A percentile compares a stretch with the other conserved stretches of the same genome.
Conservation (phyloP, 345 rosid species). For the Euphorbia tirucalli region DNA sequence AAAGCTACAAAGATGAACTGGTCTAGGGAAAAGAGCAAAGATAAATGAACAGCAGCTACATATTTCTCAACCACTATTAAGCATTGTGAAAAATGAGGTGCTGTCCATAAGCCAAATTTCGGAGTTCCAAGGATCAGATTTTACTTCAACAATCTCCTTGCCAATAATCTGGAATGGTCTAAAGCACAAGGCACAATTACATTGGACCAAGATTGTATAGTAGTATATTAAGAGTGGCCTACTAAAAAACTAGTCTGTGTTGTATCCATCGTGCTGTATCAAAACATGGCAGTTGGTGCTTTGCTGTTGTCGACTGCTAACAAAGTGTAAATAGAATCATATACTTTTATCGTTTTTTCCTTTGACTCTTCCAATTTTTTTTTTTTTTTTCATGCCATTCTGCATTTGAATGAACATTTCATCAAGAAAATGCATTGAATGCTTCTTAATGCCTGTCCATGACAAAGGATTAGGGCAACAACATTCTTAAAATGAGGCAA, state of each 20-base stretch:
- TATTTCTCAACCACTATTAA: too few species aligned
- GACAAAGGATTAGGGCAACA: background rate
- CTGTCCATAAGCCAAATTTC: background rate
- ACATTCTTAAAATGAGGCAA: background rate
- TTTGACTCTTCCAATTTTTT: background rate
- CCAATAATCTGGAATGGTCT: too few species aligned
- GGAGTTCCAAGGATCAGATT: background rate
- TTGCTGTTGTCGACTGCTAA: background rate
- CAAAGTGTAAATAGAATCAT: background rate
- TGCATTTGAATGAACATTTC: background rate
- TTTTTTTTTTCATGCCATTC: background rate
- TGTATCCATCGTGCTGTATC: too few species aligned
- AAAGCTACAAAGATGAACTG: conserved; percentile 43
- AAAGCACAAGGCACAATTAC: background rate
- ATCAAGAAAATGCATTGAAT: too few species aligned
- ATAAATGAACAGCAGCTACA: background rate
- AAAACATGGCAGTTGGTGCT: background rate
- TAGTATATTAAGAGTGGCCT: background rate
- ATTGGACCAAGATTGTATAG: background rate
- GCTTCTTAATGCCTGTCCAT: background rate
- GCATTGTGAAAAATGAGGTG: too few species aligned
- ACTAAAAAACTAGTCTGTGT: background rate
- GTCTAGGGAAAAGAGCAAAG: conserved; percentile 18
- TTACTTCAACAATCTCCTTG: too few species aligned
- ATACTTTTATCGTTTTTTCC: background rate